phyloP scores from a whole-genome alignment of 805 yeast species.

The Kodamaea neixiangensis region DNA sequence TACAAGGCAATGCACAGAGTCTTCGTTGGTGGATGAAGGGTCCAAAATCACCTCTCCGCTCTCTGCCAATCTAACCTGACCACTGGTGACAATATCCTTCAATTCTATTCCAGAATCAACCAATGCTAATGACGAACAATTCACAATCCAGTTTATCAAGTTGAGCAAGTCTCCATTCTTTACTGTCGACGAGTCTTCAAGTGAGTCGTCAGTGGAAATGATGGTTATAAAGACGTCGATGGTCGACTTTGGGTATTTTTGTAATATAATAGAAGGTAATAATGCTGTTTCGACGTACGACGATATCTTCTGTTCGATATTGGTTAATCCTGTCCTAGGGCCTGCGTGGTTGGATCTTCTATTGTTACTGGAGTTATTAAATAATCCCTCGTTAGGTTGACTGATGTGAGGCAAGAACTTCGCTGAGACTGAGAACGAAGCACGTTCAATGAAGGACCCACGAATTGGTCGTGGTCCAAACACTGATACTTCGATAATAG shows the following conservation, averaged over 20 bases:
- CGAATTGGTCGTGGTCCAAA: constrained; percentile 89
- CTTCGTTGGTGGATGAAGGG: constrained; percentile 10
- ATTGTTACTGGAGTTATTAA: constrained; percentile 20
- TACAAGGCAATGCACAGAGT: constrained; percentile 40
- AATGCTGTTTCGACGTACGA: constrained; percentile 54
- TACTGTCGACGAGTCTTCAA: constrained; percentile 11
- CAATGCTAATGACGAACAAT: constrained; percentile 69
- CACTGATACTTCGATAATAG: constrained; percentile 66
- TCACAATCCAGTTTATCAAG: constrained; percentile 54
- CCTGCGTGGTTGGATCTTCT: constrained; percentile 15
- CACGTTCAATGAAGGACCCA: constrained; percentile 68
- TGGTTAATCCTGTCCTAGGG: constrained; percentile 33
- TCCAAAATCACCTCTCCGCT: constrained; percentile 22
- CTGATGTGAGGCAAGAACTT: constrained; percentile 51
- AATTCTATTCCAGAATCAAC: constrained; percentile 85
- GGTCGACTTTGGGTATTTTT: constrained; percentile 86
- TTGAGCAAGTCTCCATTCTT: constrained; percentile 35
- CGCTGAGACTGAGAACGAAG: constrained; percentile 62
- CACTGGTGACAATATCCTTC: constrained; percentile 72
- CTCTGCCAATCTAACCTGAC: constrained; percentile 38
- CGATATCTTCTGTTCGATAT: constrained; percentile 49
- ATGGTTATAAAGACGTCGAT: constrained; percentile 76
- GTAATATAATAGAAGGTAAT: constrained; percentile 55
- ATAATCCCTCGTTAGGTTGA: constrained; percentile 39
- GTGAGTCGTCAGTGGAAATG: constrained; percentile 44